Base-by-base conservation (phyloP, 176 grass and related monocot species). In the Phyllostachys edulis region DNA sequence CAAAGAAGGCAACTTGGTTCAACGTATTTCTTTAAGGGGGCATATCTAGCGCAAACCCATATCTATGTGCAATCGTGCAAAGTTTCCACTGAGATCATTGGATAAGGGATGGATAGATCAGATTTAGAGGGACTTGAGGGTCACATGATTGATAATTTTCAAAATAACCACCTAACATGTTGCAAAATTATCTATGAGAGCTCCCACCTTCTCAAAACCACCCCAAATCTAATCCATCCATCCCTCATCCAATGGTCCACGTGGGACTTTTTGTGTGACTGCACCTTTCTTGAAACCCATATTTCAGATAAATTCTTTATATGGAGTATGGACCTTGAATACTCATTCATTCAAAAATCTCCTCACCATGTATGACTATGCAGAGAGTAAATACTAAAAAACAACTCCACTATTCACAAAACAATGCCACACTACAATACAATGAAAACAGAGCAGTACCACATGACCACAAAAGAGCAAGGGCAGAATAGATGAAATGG, bases 51-150 rank as follows among this genome's bases (percentile, higher is more conserved):
- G 20, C 42, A 75, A 75, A 75, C 18, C 55, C 49, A 13, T 54
- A 75, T 59, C 36, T 26, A 76, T 6, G 75, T 62, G 75, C 56
- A 77, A 39, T 61, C 13, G 26, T 62, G 73, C 18, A 56, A 76
- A 76, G 34, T 59, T 40, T 59, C n/a, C 15, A 27, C 13, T 18
- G 75, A 77, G 74, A 15, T 44, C 1, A 15, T 6, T 77, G 56
- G n/a, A 2, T 45, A 42, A 27, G 15, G 23, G 41, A 45, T 3
- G 37, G 24, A 77, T 29, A 27, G n/a, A 77, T 77, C 38, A 27
- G 7, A 77, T 62, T 76, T 27, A 7, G 75, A 39, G 75, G 55
- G 24, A 77, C 13, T 60, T 23, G 14, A 77, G 13, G 13, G 54
- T 61, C 37, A 39, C 13, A 17, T 42, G n/a, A 34, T 23, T 42